phyloP scores from a whole-genome alignment of 140 eudicot genomes.

The Flaveria floridana region DNA sequence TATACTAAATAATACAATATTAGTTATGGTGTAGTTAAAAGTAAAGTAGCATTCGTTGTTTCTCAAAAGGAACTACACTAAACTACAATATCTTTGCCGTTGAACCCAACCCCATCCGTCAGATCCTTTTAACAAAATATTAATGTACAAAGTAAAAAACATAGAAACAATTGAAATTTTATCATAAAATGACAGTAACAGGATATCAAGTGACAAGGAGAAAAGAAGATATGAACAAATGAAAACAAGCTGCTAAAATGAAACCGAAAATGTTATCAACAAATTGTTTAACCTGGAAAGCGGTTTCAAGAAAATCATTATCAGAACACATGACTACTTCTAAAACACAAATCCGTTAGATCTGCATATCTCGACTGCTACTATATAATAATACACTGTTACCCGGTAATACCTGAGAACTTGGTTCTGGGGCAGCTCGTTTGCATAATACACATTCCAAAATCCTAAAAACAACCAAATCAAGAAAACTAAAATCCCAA shows the following conservation, averaged over 20 bases:
- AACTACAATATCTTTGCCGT: too few species aligned
- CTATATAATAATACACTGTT: slow-evolving; percentile 4
- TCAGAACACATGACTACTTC: slow-evolving; percentile 14
- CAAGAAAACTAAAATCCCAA: slow-evolving; percentile 6
- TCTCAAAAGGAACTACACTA: too few species aligned
- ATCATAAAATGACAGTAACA: not conserved
- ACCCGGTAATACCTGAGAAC: not conserved
- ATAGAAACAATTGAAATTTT: too few species aligned
- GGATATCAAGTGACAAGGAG: not conserved
- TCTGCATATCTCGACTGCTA: slow-evolving; percentile 9
- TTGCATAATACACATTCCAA: slow-evolving; percentile 20
- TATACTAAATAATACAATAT: too few species aligned
- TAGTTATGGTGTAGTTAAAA: too few species aligned
- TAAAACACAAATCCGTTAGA: slow-evolving; percentile 25
- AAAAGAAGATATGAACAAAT: not conserved
- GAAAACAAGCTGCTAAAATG: slow-evolving; percentile 18
- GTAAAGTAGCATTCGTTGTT: too few species aligned
- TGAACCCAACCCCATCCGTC: too few species aligned
- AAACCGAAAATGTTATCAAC: slow-evolving; percentile 25
- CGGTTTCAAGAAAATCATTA: slow-evolving; percentile 7
- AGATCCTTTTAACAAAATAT: too few species aligned
- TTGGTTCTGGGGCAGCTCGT: not conserved
- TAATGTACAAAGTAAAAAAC: too few species aligned
- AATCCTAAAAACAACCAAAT: slow-evolving; percentile 22
- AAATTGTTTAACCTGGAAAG: slow-evolving; percentile 17